These are phyloP conservation scores for Hygrocybe coccinea DNA, from an alignment of 768 basidiomycete genomes.

Conservation along the genomic window DNA sequence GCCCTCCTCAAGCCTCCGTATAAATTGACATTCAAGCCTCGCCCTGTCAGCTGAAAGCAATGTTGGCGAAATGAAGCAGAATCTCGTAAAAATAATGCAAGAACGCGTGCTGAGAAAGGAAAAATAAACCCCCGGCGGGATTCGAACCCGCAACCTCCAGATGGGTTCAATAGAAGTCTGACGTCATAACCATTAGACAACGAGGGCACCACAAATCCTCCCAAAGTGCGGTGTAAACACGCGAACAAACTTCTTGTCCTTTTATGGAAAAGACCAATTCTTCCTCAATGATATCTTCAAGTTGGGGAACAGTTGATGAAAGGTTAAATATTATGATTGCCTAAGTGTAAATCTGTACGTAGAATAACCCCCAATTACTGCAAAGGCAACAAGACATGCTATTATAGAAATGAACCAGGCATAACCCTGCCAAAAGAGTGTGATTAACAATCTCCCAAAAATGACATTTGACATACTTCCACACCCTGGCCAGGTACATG, in stretches of 20 bases:
- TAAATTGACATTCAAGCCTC: no score
- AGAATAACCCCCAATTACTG: conserved; percentile 71
- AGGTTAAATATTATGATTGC: not conserved
- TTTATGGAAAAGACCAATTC: no score
- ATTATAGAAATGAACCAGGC: conserved; percentile 90
- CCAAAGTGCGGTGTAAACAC: no score
- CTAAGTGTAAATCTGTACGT: conserved; percentile 73
- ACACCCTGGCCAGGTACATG: conserved; percentile 85
- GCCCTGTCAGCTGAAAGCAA: no score
- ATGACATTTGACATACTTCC: conserved; percentile 30
- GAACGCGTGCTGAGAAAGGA: no score
- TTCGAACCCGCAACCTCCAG: conserved; percentile 87
- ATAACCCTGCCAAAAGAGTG: conserved; percentile 38
- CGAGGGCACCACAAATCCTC: conserved; percentile 44
- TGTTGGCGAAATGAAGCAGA: no score
- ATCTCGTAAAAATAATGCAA: no score
- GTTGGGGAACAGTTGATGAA: no score
- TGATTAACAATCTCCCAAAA: not conserved
- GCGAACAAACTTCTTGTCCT: no score
- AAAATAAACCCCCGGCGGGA: conserved; percentile 66
- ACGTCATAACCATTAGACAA: conserved; percentile 91
- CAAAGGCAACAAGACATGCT: conserved; percentile 73
- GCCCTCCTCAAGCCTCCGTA: no score
- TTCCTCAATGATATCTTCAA: no score
- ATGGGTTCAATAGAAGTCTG: conserved; percentile 68